phyloP scores from a whole-genome alignment of 768 basidiomycete species.

The Mycena galericulata region DNA sequence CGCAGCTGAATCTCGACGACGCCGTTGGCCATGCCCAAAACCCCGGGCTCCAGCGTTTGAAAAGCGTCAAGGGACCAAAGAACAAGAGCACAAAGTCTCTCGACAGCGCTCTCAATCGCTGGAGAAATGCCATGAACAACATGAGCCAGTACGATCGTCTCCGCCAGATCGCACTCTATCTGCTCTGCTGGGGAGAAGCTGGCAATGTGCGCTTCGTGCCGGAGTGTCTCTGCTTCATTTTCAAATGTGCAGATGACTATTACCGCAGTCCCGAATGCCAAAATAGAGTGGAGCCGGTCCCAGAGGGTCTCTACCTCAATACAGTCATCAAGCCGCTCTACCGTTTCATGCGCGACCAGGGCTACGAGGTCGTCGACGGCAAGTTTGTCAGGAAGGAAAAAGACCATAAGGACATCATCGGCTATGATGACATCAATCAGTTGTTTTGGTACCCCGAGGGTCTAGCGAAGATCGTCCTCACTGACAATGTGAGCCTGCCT shows the following conservation, averaged over 20 bases:
- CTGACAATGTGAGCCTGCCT: slow-evolving; percentile 77
- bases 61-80: slow-evolving; percentile 77
- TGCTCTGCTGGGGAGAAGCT: slow-evolving; percentile 98
- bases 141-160: slow-evolving; percentile 99
- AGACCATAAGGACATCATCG: slow-evolving; percentile 96
- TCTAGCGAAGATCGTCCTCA: slow-evolving; percentile 89
- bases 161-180: slow-evolving; percentile 94
- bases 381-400: slow-evolving; percentile 95
- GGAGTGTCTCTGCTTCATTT: slow-evolving; percentile 98
- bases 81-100: slow-evolving; percentile 79
- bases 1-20: slow-evolving; percentile 98
- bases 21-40: slow-evolving; percentile 96
- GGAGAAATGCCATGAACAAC: slow-evolving; percentile 98
- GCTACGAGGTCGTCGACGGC: slow-evolving; percentile 94
- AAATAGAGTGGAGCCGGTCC: slow-evolving; percentile 91
- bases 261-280: slow-evolving; percentile 99
- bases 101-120: slow-evolving; percentile 92
- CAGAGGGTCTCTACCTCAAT: slow-evolving; percentile 93
- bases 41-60: slow-evolving; percentile 90
- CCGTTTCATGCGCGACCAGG: slow-evolving; percentile 96
- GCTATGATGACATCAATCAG: slow-evolving; percentile 99
- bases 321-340: slow-evolving; percentile 95
- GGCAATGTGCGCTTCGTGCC: slow-evolving; percentile 98
- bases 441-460: slow-evolving; percentile 99
- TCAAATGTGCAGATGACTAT: slow-evolving; percentile 99